A percentile compares a stretch with the other conserved stretches of the same genome.
Evolutionary conservation across 108 stramenopile species (phyloP).

Genomic region (Cyclostephanos tholiformis): DNA sequence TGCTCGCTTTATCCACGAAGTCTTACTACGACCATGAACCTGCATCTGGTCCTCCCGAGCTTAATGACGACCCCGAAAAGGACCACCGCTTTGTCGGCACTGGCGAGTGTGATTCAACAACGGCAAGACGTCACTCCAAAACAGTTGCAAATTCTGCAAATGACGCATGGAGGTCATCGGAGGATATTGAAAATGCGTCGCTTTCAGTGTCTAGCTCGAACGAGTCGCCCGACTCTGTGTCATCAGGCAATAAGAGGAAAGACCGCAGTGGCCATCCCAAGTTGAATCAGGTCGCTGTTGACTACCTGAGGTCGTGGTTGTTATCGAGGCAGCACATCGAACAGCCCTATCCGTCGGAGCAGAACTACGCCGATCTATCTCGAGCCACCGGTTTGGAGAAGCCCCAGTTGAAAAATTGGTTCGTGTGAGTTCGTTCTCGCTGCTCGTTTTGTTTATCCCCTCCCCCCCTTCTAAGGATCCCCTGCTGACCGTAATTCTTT

Average conservation of each 20-base stretch:
- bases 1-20: background rate
- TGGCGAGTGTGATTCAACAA: background rate
- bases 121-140: background rate
- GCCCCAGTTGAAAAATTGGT: slow-evolving; percentile 7
- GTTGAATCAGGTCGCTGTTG: slow-evolving; percentile 3
- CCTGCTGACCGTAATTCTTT: background rate
- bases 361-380: slow-evolving; percentile 3
- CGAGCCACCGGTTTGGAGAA: slow-evolving; percentile 2
- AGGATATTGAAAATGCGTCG: background rate
- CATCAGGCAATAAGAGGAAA: slow-evolving; percentile 4
- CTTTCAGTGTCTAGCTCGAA: background rate
- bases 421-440: background rate
- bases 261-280: slow-evolving; percentile 8
- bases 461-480: no score
- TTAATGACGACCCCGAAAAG: no score
- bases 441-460: background rate
- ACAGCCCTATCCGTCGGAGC: slow-evolving; percentile 10
- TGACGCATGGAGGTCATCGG: background rate
- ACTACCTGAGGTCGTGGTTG: slow-evolving; percentile 9
- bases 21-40: background rate
- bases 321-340: slow-evolving; percentile 5
- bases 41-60: no score
- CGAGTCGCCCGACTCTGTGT: background rate
- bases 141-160: background rate
- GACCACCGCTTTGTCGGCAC: no score